These are phyloP conservation scores for Backusella parvicylindrica DNA, from an alignment of 192 early-diverging fungal species.

Conservation along the genomic window DNA sequence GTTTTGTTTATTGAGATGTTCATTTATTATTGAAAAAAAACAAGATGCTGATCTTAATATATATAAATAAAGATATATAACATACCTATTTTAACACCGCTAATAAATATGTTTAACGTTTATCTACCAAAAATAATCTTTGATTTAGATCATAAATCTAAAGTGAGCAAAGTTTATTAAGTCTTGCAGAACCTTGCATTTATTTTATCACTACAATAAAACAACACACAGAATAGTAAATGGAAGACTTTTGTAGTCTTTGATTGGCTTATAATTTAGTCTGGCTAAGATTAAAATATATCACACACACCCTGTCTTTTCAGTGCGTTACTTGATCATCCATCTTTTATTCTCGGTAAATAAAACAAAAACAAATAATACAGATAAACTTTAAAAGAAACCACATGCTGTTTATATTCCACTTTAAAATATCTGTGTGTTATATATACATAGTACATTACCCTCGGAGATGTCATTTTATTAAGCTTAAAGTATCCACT, in stretches of 20 bases:
- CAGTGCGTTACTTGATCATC: background rate
- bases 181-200: background rate
- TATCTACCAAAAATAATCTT: background rate
- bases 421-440: background rate
- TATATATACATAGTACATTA: background rate
- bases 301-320: background rate
- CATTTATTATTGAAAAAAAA: background rate
- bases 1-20: background rate
- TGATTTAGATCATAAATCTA: background rate
- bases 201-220: background rate
- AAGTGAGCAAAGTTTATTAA: background rate
- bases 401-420: background rate
- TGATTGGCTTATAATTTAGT: background rate
- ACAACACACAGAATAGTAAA: background rate
- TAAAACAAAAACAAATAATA: background rate
- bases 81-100: background rate
- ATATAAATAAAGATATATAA: background rate
- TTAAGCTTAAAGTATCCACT: background rate
- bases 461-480: background rate
- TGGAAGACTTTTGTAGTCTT: background rate
- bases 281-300: background rate
- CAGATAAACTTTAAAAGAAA: background rate
- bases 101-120: background rate
- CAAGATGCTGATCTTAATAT: background rate
- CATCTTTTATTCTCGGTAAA: background rate